phyloP scores from a whole-genome alignment of 768 basidiomycete genomes.

The Boletellus ananas region DNA sequence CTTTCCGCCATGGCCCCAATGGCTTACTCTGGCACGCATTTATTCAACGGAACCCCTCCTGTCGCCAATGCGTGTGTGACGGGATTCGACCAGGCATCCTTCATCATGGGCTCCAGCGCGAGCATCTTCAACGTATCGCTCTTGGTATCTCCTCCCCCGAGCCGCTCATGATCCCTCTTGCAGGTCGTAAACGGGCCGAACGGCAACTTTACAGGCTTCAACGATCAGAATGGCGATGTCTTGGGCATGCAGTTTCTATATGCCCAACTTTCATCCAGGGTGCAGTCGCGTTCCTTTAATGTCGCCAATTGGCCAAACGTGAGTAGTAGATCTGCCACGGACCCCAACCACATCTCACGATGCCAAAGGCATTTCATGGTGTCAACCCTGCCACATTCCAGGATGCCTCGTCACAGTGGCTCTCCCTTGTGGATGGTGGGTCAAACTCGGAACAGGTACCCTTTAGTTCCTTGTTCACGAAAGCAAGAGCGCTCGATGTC shows the following conservation, averaged over 20 bases:
- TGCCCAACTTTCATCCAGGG: slow-evolving; percentile 39
- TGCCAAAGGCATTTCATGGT: slow-evolving; percentile 47
- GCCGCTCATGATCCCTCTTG: slow-evolving; percentile 17
- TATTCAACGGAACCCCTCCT: slow-evolving; percentile 45
- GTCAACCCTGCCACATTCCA: slow-evolving; percentile 47
- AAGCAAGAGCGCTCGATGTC: slow-evolving; percentile 64
- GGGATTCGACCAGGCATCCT: slow-evolving; percentile 71
- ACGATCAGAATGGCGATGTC: slow-evolving; percentile 8
- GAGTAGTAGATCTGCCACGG: slow-evolving; percentile 7
- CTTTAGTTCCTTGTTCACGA: slow-evolving; percentile 66
- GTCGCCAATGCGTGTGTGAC: slow-evolving; percentile 61
- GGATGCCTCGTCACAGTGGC: slow-evolving; percentile 47
- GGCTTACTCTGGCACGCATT: slow-evolving; percentile 59
- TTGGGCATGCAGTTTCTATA: slow-evolving; percentile 46
- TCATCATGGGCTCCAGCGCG: slow-evolving; percentile 73
- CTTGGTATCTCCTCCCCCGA: neutral
- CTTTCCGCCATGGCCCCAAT: slow-evolving; percentile 68
- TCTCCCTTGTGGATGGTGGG: slow-evolving; percentile 69
- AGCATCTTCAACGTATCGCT: slow-evolving; percentile 56
- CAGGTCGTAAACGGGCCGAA: slow-evolving; percentile 48
- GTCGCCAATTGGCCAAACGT: slow-evolving; percentile 68
- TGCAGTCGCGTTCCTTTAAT: slow-evolving; percentile 51
- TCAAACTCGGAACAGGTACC: slow-evolving; percentile 72
- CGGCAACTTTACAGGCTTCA: slow-evolving; percentile 28
- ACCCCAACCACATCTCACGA: neutral